Percentiles rank a stretch among this genome's conserved stretches.
phyloP scores from a whole-genome alignment of 169 alveolate species.

The Cryptosporidium muris region DNA sequence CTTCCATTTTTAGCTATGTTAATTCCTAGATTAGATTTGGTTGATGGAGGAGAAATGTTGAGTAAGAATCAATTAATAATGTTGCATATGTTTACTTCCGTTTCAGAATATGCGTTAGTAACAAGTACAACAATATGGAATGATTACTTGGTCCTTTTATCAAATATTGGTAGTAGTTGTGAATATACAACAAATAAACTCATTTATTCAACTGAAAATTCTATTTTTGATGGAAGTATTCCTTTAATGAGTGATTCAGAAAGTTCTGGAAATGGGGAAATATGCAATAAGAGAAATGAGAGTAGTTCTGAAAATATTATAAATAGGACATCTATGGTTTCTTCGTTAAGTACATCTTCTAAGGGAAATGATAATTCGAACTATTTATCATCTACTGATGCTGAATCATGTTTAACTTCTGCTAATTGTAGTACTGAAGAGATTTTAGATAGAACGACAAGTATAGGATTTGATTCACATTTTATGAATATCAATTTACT shows the following conservation, averaged over 20 bases:
- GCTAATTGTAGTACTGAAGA: conserved; percentile 53
- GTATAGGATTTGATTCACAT: neutral
- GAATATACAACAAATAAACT: conserved; percentile 13
- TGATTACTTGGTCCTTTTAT: conserved; percentile 14
- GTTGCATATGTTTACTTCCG: conserved; percentile 28
- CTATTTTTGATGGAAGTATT: neutral
- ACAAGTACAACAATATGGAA: conserved; percentile 30
- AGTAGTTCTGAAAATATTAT: neutral
- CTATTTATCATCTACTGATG: conserved; percentile 57
- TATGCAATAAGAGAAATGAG: neutral
- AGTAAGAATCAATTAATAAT: conserved; percentile 1
- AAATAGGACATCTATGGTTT: neutral
- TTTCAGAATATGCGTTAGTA: conserved; percentile 34
- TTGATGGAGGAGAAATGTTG: neutral
- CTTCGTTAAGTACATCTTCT: neutral
- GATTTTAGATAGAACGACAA: neutral
- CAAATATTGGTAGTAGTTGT: neutral
- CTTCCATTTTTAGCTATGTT: neutral
- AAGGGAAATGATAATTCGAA: neutral
- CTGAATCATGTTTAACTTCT: conserved; percentile 48
- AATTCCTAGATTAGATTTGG: neutral
- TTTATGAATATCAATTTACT: neutral
- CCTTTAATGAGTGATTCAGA: neutral
- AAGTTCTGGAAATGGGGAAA: neutral
- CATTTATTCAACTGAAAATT: neutral